Base-by-base conservation (phyloP, 768 basidiomycete genomes). In the Termitomyces sp. region DNA sequence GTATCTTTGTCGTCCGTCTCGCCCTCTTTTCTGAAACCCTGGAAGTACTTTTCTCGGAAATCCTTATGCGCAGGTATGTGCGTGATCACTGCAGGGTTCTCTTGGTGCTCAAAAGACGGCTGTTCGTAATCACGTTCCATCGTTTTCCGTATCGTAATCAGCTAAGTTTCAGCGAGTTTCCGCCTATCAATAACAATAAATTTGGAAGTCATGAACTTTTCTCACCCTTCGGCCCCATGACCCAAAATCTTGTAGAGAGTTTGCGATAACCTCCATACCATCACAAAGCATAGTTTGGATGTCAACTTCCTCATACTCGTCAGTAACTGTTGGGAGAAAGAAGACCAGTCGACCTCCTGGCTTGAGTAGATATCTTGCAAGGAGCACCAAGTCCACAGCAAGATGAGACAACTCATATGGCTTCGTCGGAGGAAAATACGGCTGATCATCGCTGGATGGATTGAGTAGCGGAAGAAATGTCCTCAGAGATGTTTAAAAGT, bases 361-460 rank as follows among this genome's bases (percentile, higher is more conserved):
- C 61, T 85, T 92, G 30, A 99, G 80, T 28, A 97, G 74, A 70
- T 90, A 92, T 52, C 94, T 82, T 2, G 93, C 84, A 45, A 94
- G 79, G 16, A 86, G 67, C 30, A 98, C 84, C 14, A 99, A 85
- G 67, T 97, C 95, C 14, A 76, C 62, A 9, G 88, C 87, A 41
- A 99, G 82, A 53, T 86, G 80, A 2, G 91, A 90, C 41, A 99
- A 80, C 62, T 98, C 94, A 71, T 98, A 98, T 1, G 95, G 94
- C 62, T 85, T 87, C 18, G 87, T 94, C 0, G 95, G 94, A 0
- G 94, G 94, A 13, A 95, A 78, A 67, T 95, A 97, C 3, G 87
- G 85, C 59, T 85, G 77, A 61, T 83, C 82, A 41, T 80, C 79
- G 48, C 83, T 80, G 59, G 28, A 43, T 35, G 28, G 24, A 52